Conservation (phyloP, 352 stramenopile species). For the Globisporangium carolinianum region DNA sequence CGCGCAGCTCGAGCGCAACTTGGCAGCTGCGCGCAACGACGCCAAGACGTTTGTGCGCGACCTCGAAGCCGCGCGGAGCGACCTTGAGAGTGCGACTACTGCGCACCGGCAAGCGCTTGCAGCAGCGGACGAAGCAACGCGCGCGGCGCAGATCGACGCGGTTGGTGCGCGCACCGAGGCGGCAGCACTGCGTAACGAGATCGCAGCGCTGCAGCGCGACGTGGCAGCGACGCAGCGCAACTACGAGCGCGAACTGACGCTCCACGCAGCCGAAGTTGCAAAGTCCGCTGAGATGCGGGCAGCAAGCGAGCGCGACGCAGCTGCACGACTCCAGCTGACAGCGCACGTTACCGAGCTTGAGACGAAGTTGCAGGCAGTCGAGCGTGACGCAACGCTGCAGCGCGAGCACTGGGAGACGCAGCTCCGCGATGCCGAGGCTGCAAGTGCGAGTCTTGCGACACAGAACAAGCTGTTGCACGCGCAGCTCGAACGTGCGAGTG, state of each 20-base stretch:
- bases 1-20: conserved; percentile 28
- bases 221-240: conserved; percentile 53
- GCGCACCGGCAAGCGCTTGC: conserved; percentile 28
- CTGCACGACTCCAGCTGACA: conserved; percentile 10
- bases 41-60: conserved; percentile 56
- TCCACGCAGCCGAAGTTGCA: conserved; percentile 60
- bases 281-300: conserved; percentile 36
- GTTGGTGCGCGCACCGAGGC: conserved; percentile 40
- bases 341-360: conserved; percentile 34
- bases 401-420: conserved; percentile 18
- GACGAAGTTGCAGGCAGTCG: conserved; percentile 23
- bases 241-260: conserved; percentile 80
- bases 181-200: conserved; percentile 35
- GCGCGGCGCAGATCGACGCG: conserved; percentile 36
- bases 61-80: conserved; percentile 53
- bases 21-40: conserved; percentile 36
- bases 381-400: conserved; percentile 28
- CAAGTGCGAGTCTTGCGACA: conserved; percentile 38
- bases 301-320: no score
- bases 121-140: conserved; percentile 39
- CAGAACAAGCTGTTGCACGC: conserved; percentile 74
- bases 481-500: conserved; percentile 52
- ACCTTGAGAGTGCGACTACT: conserved; percentile 44
- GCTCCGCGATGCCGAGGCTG: conserved; percentile 18
- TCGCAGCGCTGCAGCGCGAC: conserved; percentile 34